Conservation (phyloP, 2,329 filamentous ascomycete species). For the Stachybotrys chartarum region DNA sequence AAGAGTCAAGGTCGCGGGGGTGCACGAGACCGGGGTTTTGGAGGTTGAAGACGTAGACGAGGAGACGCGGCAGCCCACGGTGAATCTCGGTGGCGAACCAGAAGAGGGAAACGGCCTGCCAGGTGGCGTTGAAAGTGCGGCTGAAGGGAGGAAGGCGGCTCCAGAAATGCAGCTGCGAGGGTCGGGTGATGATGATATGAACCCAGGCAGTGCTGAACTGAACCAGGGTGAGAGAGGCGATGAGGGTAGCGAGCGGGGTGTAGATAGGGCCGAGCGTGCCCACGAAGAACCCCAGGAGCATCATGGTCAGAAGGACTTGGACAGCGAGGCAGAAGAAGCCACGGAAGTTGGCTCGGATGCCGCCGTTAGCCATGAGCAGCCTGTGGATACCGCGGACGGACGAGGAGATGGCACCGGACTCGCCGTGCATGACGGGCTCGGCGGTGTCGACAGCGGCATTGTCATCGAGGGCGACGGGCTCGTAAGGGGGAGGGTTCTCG, state of each 20-base stretch:
- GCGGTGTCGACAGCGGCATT: constrained; percentile 25
- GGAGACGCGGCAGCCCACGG: constrained; percentile 34
- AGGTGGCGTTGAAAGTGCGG: constrained; percentile 60
- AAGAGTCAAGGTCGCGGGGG: constrained; percentile 23
- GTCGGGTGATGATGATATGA: constrained; percentile 73
- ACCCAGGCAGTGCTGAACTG: constrained; percentile 74
- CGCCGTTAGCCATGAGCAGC: constrained; percentile 54
- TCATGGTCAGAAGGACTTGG: constrained; percentile 22
- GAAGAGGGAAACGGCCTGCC: constrained; percentile 56
- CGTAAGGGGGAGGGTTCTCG: constrained; percentile 48
- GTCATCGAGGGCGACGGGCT: constrained; percentile 38
- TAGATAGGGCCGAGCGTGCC: constrained; percentile 29
- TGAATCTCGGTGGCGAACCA: constrained; percentile 50
- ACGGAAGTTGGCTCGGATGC: constrained; percentile 61
- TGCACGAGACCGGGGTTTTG: constrained; percentile 24
- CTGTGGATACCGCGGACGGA: constrained; percentile 44
- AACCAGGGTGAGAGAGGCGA: constrained; percentile 54
- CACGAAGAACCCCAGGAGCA: constrained; percentile 38
- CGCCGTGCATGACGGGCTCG: constrained; percentile 17
- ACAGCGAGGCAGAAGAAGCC: constrained; percentile 49
- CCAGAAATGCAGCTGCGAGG: constrained; percentile 57
- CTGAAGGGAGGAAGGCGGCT: constrained; percentile 61
- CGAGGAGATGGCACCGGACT: constrained; percentile 35
- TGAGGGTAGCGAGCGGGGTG: constrained; percentile 40
- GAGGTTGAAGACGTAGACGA: constrained; percentile 38